Evolutionary conservation across 768 basidiomycete genomes (phyloP), one percentile per base, ranked within the genome.

Genomic region (Auriscalpium vulgare): DNA sequence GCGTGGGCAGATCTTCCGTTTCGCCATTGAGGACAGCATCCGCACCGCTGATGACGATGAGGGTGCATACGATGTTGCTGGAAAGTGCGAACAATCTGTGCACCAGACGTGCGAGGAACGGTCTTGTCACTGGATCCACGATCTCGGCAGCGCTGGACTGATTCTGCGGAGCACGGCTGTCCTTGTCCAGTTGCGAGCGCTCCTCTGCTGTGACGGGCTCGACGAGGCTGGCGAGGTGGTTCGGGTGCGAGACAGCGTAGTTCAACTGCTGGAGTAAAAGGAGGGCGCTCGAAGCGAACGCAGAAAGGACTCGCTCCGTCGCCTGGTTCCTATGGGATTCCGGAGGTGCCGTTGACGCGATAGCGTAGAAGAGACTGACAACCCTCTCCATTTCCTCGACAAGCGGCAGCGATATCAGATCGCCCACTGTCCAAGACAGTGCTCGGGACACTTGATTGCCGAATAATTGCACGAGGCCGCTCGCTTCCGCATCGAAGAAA

Each of bases 161-260:
- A 35, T 71, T 75, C 51, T 55, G 57, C 48, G 60, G 19, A 45
- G 62, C 37, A 35, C 58, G 61, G 11, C 68, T 61, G 47, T 88
- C 86, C 59, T 83, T 84, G 63, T 93, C 88, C 49, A 90, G 74
- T 50, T 75, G 75, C 0, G 70, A 70, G 8, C 87, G 80, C 62
- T 95, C 94, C 10, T 91, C 91, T 2, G 78, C 67, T 0, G 87
- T 87, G 13, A 89, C 76, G 7, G 91, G 86, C 56, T 95, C 91
- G 62, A 95, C 75, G 29, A 91, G 74, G 60, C 85, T 85, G 1
- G 87, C 83, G 11, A 97, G 78, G 63, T 93, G 87, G 64, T 94
- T 89, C 8, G 94, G 94, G 68, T 97, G 94, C 0, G 91, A 87
- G 48, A 95, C 76, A 0, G 91, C 88, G 61, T 94, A 93, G 68